These are phyloP conservation scores for Vigna hirtella DNA, from an alignment of 306 rosid genomes.

Conservation along the genomic window DNA sequence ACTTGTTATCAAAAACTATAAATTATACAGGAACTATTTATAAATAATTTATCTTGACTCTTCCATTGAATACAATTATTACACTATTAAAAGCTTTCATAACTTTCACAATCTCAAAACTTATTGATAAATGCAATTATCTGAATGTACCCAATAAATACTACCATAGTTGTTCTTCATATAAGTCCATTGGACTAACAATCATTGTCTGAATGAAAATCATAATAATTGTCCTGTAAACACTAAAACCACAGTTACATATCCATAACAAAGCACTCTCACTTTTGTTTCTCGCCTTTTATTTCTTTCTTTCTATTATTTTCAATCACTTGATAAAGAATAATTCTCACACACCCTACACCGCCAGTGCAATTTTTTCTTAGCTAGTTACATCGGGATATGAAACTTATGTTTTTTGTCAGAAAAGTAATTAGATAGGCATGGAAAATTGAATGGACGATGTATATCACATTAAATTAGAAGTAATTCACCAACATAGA, in stretches of 20 bases:
- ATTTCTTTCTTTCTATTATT: neutral
- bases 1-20: too few species aligned
- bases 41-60: too few species aligned
- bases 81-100: too few species aligned
- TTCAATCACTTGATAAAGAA: neutral
- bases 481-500: neutral
- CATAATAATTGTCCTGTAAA: neutral
- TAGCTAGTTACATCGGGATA: neutral
- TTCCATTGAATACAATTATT: too few species aligned
- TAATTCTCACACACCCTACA: neutral
- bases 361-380: neutral
- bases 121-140: too few species aligned
- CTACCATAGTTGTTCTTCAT: neutral
- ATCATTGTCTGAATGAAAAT: neutral
- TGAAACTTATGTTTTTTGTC: neutral
- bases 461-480: neutral
- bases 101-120: too few species aligned
- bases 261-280: neutral
- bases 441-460: neutral
- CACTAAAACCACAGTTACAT: neutral
- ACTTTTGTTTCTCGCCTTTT: neutral
- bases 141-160: too few species aligned
- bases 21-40: too few species aligned
- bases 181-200: neutral
- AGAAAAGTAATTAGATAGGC: too few species aligned